Conservation (phyloP, 148 eudicot genomes). For the Persicaria maculosa region DNA sequence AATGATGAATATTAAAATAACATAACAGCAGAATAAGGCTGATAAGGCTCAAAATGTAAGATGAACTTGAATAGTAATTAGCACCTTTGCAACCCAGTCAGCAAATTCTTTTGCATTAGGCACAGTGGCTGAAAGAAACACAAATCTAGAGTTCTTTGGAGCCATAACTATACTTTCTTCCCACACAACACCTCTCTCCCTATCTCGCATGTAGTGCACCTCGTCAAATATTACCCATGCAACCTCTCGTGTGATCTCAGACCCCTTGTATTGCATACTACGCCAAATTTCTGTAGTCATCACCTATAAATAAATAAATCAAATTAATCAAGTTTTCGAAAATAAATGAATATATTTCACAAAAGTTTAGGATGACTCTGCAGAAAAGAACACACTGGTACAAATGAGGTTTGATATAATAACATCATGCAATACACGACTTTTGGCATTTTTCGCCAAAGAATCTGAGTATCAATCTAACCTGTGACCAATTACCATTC, state of each 20-base stretch:
- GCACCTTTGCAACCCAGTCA: constrained; percentile 98
- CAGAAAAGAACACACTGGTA: not conserved
- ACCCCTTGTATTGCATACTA: constrained; percentile 98
- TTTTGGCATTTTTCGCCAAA: not conserved
- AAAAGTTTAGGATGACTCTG: not conserved
- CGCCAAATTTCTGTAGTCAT: constrained; percentile 99
- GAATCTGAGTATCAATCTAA: too few relatives aligned
- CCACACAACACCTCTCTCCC: constrained; percentile 98
- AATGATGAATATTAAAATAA: too few relatives aligned
- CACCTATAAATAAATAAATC: constrained; percentile 34
- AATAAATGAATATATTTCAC: not conserved
- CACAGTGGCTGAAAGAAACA: constrained; percentile 94
- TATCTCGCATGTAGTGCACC: constrained; percentile 99
- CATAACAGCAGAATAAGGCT: too few relatives aligned
- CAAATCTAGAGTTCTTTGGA: constrained; percentile 92
- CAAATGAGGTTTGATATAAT: not conserved
- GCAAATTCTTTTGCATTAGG: constrained; percentile 99
- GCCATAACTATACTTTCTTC: constrained; percentile 99
- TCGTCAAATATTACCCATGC: constrained; percentile 99
- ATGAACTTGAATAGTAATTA: not conserved
- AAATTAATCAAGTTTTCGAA: constrained; percentile 2
- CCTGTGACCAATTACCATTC: not conserved
- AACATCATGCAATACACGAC: not conserved
- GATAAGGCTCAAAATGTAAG: not conserved
- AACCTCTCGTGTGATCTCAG: constrained; percentile 86